Evolutionary conservation across 139 green algal genomes (phyloP).

Genomic region (Nannochloris sp.): DNA sequence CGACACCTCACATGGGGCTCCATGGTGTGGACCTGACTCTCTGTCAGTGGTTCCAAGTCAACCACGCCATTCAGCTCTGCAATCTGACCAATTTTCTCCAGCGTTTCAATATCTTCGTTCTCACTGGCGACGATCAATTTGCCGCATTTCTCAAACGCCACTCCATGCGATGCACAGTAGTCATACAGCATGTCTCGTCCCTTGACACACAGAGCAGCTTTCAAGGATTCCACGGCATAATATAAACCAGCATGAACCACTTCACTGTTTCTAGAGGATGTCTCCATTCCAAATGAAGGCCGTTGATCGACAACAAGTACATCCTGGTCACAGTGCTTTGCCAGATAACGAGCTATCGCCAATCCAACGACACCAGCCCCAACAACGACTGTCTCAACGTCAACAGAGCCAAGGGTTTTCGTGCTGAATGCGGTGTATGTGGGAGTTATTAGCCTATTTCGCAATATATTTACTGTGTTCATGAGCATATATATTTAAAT

Average conservation of each 20-base stretch:
- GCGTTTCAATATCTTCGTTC: slow-evolving; percentile 13
- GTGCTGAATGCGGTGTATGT: too few relatives aligned
- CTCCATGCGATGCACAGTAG: slow-evolving; percentile 35
- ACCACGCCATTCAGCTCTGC: slow-evolving; percentile 49
- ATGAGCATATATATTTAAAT: too few relatives aligned
- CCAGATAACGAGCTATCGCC: slow-evolving; percentile 50
- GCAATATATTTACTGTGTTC: too few relatives aligned
- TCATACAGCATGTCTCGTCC: slow-evolving; percentile 49
- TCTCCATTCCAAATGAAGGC: slow-evolving; percentile 42
- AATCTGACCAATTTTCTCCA: slow-evolving; percentile 9
- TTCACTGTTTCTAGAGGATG: slow-evolving; percentile 51
- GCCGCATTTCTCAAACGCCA: slow-evolving; percentile 45
- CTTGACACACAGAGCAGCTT: slow-evolving; percentile 65
- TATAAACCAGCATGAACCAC: slow-evolving; percentile 66
- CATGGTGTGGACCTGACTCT: slow-evolving; percentile 29
- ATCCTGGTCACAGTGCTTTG: slow-evolving; percentile 22
- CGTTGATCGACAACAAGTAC: slow-evolving; percentile 63
- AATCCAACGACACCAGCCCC: slow-evolving; percentile 70
- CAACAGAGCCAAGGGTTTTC: neutral
- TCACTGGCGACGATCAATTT: slow-evolving; percentile 73
- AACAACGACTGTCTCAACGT: slow-evolving; percentile 21
- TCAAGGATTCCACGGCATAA: slow-evolving; percentile 68
- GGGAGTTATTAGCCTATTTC: too few relatives aligned
- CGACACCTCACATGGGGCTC: slow-evolving; percentile 50
- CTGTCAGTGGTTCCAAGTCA: slow-evolving; percentile 53